phyloP scores from a whole-genome alignment of 23 red algal species.

The Gracilaria gracilis region DNA sequence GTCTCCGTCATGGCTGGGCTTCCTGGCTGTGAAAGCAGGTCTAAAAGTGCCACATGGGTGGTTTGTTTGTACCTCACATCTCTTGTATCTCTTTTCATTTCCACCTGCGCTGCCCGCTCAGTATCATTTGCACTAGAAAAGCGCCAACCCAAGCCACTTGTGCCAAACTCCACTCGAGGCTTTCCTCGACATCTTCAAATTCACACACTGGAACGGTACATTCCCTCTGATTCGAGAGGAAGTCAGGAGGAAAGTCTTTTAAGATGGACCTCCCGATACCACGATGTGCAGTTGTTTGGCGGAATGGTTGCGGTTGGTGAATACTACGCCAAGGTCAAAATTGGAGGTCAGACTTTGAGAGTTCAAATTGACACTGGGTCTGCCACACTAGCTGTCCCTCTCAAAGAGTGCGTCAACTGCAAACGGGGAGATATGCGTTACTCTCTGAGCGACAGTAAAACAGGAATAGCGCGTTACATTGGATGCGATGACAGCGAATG shows the following conservation, averaged over 20 bases:
- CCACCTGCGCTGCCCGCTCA: constrained; percentile 7
- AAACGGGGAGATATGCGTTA: constrained; percentile 88
- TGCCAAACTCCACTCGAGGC: constrained; percentile 24
- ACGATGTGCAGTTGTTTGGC: constrained; percentile 78
- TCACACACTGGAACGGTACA: constrained; percentile 5
- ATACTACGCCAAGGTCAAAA: constrained; percentile 88
- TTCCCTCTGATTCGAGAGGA: background rate
- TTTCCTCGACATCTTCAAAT: constrained; percentile 39
- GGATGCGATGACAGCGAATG: constrained; percentile 79
- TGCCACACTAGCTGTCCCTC: constrained; percentile 85
- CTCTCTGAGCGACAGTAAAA: constrained; percentile 63
- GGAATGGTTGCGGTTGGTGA: constrained; percentile 90
- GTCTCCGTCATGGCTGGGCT: background rate
- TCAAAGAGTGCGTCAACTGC: constrained; percentile 81
- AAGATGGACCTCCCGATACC: constrained; percentile 57
- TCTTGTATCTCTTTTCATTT: background rate
- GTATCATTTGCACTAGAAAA: constrained; percentile 26
- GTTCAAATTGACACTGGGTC: constrained; percentile 96
- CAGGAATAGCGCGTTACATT: constrained; percentile 56
- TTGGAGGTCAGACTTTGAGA: constrained; percentile 89
- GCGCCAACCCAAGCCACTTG: constrained; percentile 24
- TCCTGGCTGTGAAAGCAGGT: background rate
- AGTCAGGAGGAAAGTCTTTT: background rate
- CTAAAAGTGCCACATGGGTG: background rate
- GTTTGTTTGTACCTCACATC: background rate